phyloP scores from a whole-genome alignment of 257 asterid genomes.

The Mitragyna speciosa region DNA sequence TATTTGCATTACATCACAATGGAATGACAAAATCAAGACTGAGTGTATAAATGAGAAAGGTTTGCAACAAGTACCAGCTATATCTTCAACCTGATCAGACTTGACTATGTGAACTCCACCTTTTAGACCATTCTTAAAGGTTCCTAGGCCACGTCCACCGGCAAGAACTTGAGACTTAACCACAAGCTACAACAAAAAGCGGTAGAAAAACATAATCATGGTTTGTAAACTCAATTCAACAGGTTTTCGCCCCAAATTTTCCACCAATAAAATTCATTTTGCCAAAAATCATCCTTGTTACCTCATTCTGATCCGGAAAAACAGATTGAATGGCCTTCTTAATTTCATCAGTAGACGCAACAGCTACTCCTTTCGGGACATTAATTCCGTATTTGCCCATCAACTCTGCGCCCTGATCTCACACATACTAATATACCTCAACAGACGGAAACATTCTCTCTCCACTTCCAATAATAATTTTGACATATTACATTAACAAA shows the following conservation, averaged over 20 bases:
- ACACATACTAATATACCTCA: neutral
- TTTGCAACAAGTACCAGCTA: constrained; percentile 56
- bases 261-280: neutral
- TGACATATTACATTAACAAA: neutral
- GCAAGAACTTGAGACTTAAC: constrained; percentile 96
- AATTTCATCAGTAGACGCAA: constrained; percentile 59
- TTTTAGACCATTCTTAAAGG: constrained; percentile 85
- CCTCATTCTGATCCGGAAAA: constrained; percentile 73
- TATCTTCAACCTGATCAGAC: constrained; percentile 70
- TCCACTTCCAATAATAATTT: no score
- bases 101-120: constrained; percentile 95
- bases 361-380: constrained; percentile 86
- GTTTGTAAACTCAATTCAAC: neutral
- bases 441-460: no score
- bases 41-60: neutral
- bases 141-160: constrained; percentile 90
- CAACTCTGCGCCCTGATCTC: constrained; percentile 78
- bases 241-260: neutral
- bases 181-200: constrained; percentile 52
- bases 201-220: neutral
- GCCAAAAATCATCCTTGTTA: constrained; percentile 5
- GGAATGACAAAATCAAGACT: neutral
- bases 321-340: constrained; percentile 58
- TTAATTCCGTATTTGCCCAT: constrained; percentile 88
- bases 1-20: neutral